Conservation (phyloP, 805 yeast genomes). For the Suhomyces tanzawaensis region DNA sequence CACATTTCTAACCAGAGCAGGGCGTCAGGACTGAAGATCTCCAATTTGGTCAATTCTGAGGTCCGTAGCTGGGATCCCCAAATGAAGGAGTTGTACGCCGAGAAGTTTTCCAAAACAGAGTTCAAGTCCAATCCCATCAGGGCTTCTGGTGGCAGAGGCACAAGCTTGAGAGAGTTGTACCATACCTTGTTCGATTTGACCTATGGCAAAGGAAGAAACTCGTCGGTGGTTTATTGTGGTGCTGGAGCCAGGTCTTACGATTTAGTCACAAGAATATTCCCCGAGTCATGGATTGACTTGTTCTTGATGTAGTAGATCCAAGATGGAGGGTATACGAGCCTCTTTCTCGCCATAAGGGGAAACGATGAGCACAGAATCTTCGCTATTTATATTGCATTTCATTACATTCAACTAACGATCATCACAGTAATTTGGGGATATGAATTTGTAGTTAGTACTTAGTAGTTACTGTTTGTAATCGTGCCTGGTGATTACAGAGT, state of each 20-base stretch:
- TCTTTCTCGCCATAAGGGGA: no score
- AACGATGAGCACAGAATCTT: no score
- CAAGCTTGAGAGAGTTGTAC: constrained; percentile 35
- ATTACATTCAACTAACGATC: no score
- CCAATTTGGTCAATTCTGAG: constrained; percentile 34
- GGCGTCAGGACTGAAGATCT: constrained; percentile 18
- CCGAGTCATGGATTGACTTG: constrained; percentile 29
- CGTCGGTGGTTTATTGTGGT: constrained; percentile 40
- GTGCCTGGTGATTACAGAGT: no score
- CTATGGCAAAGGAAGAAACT: constrained; percentile 19
- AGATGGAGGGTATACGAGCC: no score
- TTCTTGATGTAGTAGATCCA: no score
- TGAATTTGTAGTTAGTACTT: no score
- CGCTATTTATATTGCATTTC: no score
- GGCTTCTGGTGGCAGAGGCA: constrained; percentile 25
- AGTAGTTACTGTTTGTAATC: no score
- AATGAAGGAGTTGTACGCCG: constrained; percentile 32
- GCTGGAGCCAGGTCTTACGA: constrained; percentile 42
- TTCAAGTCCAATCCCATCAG: constrained; percentile 28
- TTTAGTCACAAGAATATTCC: constrained; percentile 29
- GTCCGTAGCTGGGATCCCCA: constrained; percentile 38
- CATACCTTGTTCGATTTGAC: constrained; percentile 41
- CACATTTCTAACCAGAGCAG: constrained; percentile 25
- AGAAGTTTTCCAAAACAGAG: constrained; percentile 31
- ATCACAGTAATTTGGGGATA: no score